Evolutionary conservation across 2,329 filamentous ascomycete genomes (phyloP), one percentile per base, ranked within the genome.

Genomic region (Phialocephala subalpina): DNA sequence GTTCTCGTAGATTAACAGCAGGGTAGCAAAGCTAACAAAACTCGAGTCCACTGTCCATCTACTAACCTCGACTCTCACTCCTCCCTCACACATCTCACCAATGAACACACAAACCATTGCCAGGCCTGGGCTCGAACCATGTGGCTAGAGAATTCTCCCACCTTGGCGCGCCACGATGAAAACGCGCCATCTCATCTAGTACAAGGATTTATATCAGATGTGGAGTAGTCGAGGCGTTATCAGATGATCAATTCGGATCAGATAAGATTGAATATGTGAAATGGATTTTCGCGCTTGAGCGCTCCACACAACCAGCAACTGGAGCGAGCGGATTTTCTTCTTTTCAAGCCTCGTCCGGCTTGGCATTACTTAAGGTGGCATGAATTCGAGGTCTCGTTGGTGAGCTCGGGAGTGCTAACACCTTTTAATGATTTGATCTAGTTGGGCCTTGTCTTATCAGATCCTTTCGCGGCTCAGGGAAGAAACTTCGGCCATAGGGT

Each of bases 201-300:
- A 5, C 18, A 18, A 47, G 42, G 42, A 47, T 20, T n/a, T 11
- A 22, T 4, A 33, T 33, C 29, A 33, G 9, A 33, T 33, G 29
- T 33, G 42, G 42, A 18, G 18, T 5, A 18, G 18, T 8, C 4
- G n/a, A 22, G 42, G n/a, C 3, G n/a, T 52, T 52, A 52, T 52
- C 47, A 52, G 47, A 52, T 52, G 47, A 52, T 52, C 47, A 29
- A 18, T 18, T 47, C 42, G 18, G 42, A 47, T 47, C 42, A 52
- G 47, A 52, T 52, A 52, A 52, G 47, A 52, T 29, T 29, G 22
- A 52, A 25, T 22, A 14, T n/a, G 12, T 42, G 38, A 14, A 42
- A 14, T 14, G 18, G 38, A 42, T 16, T n/a, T n/a, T n/a, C n/a
- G n/a, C n/a, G n/a, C n/a, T n/a, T n/a, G n/a, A n/a, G n/a, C n/a